A percentile compares a stretch with the other conserved stretches of the same genome.
These are phyloP conservation scores for Anacardium occidentale DNA, from an alignment of 345 rosid genomes.

Conservation along the genomic window DNA sequence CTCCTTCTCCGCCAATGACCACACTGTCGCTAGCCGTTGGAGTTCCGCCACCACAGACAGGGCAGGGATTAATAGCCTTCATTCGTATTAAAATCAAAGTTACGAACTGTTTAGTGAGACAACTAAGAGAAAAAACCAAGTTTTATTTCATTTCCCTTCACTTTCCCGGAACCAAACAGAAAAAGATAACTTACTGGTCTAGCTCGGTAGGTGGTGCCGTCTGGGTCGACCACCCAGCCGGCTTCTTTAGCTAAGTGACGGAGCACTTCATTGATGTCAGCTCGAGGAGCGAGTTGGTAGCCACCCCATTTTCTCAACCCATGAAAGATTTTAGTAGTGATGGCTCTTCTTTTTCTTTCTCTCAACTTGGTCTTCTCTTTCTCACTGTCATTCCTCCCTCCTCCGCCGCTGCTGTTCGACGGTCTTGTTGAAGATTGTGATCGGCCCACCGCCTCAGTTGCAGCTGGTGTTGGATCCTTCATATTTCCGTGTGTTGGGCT, in stretches of 20 bases:
- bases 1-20: slow-evolving; percentile 21
- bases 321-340: slow-evolving; percentile 49
- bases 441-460: slow-evolving; percentile 21
- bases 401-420: slow-evolving; percentile 4
- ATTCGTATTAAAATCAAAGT: neutral
- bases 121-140: neutral
- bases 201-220: slow-evolving; percentile 48
- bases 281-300: slow-evolving; percentile 43
- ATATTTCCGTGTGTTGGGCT: neutral
- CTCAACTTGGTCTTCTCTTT: slow-evolving; percentile 51
- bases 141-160: neutral
- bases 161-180: neutral
- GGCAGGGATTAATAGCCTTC: slow-evolving; percentile 34
- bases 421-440: neutral
- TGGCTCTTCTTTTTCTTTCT: slow-evolving; percentile 50
- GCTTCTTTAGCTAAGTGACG: slow-evolving; percentile 53
- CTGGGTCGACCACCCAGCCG: slow-evolving; percentile 50
- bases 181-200: slow-evolving; percentile 16
- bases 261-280: slow-evolving; percentile 51
- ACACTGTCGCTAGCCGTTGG: slow-evolving; percentile 33
- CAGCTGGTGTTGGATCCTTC: neutral
- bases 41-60: slow-evolving; percentile 35
- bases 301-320: slow-evolving; percentile 47
- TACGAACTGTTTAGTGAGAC: too few relatives aligned
- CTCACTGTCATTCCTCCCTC: slow-evolving; percentile 41